Evolutionary conservation across 495 filamentous ascomycete species (phyloP), one percentile per base, ranked within the genome.

Genomic region (Paragyromitra xinjiangensis): DNA sequence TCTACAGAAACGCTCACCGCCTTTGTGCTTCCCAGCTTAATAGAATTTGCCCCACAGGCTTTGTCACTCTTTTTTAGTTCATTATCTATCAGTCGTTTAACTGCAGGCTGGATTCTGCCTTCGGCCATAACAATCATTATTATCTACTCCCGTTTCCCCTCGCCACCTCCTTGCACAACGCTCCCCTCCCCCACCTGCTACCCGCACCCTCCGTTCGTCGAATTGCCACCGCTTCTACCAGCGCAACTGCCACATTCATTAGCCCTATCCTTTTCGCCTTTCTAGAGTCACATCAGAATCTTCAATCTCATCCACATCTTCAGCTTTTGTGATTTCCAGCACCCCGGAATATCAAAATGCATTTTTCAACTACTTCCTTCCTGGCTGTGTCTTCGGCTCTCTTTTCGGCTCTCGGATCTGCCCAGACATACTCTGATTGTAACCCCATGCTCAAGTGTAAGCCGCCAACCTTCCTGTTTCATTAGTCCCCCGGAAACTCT

Each of bases 361-460:
- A 16, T 62, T 37, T 79, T 58, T 63, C 69, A 29, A 59, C 65
- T n/a, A 29, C 74, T 53, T 79, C 56, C 26, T 45, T 73, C 45
- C 68, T 78, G n/a, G 61, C 61, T 39, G 29, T 44, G 14, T 72
- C 63, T n/a, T 56, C 75, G 34, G 65, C 29, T 7, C 58, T 78
- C 9, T 63, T 81, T 42, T 56, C 66, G 9, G 39, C 66, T 1
- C 77, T 89, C 74, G 89, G 86, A 42, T 82, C 86, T 76, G 92
- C 90, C 61, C 93, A 95, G 86, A 95, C 93, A 48, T 91, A 86
- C 80, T 91, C 91, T 22, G 85, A 84, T 73, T 96, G 93, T 83
- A 91, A 96, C 79, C 93, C 93, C 51, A 86, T 89, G 70, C 83
- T 90, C 80, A 88, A 88, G 79, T 84, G 92, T 93, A 86, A 81